Evolutionary conservation across 805 yeast species (phyloP), one percentile per base, ranked within the genome.

Genomic region (Candida ascalaphidarum): DNA sequence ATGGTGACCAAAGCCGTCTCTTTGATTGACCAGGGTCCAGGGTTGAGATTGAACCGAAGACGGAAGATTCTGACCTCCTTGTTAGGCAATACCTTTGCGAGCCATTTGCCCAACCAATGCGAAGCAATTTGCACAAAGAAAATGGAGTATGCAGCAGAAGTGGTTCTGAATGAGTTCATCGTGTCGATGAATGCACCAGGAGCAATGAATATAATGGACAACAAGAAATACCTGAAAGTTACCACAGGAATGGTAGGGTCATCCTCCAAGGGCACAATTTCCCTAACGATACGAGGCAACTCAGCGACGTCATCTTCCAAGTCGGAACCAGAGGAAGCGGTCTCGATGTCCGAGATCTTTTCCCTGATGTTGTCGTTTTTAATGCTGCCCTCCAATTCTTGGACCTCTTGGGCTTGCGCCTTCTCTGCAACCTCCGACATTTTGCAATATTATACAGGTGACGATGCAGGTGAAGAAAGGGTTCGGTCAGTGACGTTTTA

Each of bases 91-190:
- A 21, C 11, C 7, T 21, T 4, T 4, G 10, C 13, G 14, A 21
- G 14, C 7, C 22, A 21, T 21, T 11, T 21, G 13, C 13, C 22
- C 10, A 10, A n/a, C 22, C 14, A 11, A 21, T 5, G 22, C 14
- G 22, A 11, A 21, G 41, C 43, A 4, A 41, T 40, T 31, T 41
- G 46, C 7, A 41, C 46, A 26, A 40, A 41, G 23, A 41, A 37
- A 7, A 41, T 41, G 14, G 11, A 10, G 22, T 21, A 21, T 4
- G 11, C 5, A 21, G 13, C 11, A 14, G 22, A 9, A 5, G 10
- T 10, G 10, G 13, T 21, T 21, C 22, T 21, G 14, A 11, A 21
- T 8, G 11, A 21, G 14, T 10, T n/a, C 14, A 41, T 21, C 14
- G 14, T 21, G 7, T 13, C 11, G 7, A 10, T 9, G 13, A n/a